Evolutionary conservation across 192 early-diverging fungal species (phyloP).

Genomic region (Phlyctochytrium planicorne): DNA sequence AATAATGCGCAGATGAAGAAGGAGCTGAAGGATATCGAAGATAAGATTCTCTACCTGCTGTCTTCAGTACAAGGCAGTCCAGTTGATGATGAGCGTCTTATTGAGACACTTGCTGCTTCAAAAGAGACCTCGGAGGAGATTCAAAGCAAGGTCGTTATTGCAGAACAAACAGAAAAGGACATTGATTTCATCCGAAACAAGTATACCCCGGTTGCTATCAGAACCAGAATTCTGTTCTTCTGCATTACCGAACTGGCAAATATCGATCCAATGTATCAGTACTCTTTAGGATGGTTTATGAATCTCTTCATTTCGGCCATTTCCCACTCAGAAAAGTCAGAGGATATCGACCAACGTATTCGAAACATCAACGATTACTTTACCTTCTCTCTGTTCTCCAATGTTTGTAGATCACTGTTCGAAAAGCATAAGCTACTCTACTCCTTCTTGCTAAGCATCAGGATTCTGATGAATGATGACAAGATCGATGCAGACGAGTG

Average conservation of each 20-base stretch:
- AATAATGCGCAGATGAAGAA: conserved; percentile 66
- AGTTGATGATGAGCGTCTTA: conserved; percentile 61
- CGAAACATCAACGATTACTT: conserved; percentile 62
- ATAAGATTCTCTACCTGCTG: conserved; percentile 61
- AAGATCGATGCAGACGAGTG: conserved; percentile 59
- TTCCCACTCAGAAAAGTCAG: conserved; percentile 56
- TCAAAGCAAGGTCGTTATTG: conserved; percentile 53
- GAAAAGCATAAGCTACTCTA: conserved; percentile 67
- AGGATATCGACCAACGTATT: conserved; percentile 55
- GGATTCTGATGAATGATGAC: conserved; percentile 61
- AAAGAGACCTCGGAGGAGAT: conserved; percentile 67
- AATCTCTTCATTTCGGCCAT: conserved; percentile 60
- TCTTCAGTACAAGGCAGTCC: conserved; percentile 64
- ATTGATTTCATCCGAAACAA: conserved; percentile 64
- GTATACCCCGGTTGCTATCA: conserved; percentile 56
- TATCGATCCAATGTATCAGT: conserved; percentile 66
- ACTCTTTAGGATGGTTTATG: conserved; percentile 63
- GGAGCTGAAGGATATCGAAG: conserved; percentile 65
- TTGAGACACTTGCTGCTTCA: conserved; percentile 59
- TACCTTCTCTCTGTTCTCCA: conserved; percentile 59
- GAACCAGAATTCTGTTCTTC: conserved; percentile 60
- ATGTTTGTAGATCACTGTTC: conserved; percentile 63
- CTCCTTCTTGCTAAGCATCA: conserved; percentile 56
- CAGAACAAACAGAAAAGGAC: conserved; percentile 62
- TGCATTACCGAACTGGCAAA: conserved; percentile 61